Percentiles rank a stretch among this genome's conserved stretches.
Conservation (phyloP, 2,329 filamentous ascomycete genomes). For the Akanthomyces muscarius region DNA sequence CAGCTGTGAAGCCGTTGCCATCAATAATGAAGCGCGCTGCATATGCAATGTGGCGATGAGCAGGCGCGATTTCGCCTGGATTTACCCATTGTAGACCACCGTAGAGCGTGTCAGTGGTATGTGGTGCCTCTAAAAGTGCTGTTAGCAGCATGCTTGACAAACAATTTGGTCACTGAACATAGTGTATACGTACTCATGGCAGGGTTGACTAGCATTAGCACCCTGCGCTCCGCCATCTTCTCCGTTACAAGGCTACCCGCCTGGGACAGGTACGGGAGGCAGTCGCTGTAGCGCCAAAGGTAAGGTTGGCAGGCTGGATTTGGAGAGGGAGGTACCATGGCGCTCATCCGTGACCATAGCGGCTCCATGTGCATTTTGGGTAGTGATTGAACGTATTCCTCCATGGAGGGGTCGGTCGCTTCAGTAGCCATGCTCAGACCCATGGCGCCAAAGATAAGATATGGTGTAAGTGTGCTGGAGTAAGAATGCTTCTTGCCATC, state of each 20-base stretch:
- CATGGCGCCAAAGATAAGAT: slow-evolving; percentile 2
- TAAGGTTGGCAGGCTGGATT: slow-evolving; percentile 40
- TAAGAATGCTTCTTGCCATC: neutral
- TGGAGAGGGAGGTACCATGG: slow-evolving; percentile 43
- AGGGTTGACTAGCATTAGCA: slow-evolving; percentile 41
- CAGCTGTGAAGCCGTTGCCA: slow-evolving; percentile 53
- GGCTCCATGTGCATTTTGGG: slow-evolving; percentile 35
- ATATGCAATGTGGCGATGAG: slow-evolving; percentile 53
- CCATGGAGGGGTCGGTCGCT: slow-evolving; percentile 25
- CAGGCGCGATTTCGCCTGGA: slow-evolving; percentile 51
- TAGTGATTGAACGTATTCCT: slow-evolving; percentile 27
- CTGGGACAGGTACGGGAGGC: slow-evolving; percentile 31
- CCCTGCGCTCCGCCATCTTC: slow-evolving; percentile 39
- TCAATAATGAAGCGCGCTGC: slow-evolving; percentile 57
- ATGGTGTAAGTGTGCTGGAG: neutral
- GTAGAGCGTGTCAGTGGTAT: slow-evolving; percentile 56
- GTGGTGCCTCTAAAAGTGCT: slow-evolving; percentile 41
- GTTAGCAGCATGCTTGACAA: slow-evolving; percentile 18
- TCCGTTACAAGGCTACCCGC: slow-evolving; percentile 35
- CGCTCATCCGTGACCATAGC: slow-evolving; percentile 46
- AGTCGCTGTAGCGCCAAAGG: slow-evolving; percentile 36
- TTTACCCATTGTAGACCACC: slow-evolving; percentile 54
- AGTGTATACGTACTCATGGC: slow-evolving; percentile 23
- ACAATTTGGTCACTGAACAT: too few species aligned
- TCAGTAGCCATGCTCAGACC: slow-evolving; percentile 13